Conservation (phyloP, 1,284 basidiomycete genomes). For the Cystobasidium pallidum region DNA sequence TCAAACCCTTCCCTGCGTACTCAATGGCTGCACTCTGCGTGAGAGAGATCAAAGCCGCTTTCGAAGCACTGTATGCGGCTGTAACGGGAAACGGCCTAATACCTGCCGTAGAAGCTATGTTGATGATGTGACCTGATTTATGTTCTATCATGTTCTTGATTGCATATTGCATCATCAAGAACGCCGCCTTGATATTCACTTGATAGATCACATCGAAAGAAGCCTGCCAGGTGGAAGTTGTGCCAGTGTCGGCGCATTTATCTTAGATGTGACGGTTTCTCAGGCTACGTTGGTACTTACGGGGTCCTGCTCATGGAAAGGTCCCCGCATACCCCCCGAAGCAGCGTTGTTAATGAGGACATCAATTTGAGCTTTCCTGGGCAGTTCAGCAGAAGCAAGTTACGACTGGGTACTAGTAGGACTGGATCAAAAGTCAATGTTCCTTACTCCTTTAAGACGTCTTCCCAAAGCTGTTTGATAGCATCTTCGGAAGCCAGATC, state of each 20-base stretch:
- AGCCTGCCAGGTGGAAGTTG: not conserved
- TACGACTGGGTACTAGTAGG: not conserved
- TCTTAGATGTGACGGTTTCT: not conserved
- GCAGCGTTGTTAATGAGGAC: slow-evolving; percentile 11
- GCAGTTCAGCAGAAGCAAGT: not conserved
- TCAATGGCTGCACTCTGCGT: slow-evolving; percentile 8
- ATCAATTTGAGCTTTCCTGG: not conserved
- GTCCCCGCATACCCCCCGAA: not conserved
- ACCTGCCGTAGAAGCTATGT: slow-evolving; percentile 10
- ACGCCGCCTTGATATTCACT: not conserved
- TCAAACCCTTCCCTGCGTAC: slow-evolving; percentile 1
- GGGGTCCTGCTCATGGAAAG: slow-evolving; percentile 7
- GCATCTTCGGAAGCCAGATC: not conserved
- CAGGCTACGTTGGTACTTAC: not conserved
- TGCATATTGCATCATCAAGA: slow-evolving; percentile 16
- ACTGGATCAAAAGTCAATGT: not conserved
- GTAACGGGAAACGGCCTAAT: not conserved
- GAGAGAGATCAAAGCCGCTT: slow-evolving; percentile 6
- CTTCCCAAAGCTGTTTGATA: not conserved
- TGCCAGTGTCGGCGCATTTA: too few species aligned
- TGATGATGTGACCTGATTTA: slow-evolving; percentile 1
- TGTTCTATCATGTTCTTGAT: not conserved
- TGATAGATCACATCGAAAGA: not conserved
- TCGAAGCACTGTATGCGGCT: not conserved
- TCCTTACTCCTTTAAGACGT: not conserved